Percentiles rank a stretch among this genome's conserved stretches.
Conservation (phyloP, 768 basidiomycete species). For the Agrocybe chaxingu region DNA sequence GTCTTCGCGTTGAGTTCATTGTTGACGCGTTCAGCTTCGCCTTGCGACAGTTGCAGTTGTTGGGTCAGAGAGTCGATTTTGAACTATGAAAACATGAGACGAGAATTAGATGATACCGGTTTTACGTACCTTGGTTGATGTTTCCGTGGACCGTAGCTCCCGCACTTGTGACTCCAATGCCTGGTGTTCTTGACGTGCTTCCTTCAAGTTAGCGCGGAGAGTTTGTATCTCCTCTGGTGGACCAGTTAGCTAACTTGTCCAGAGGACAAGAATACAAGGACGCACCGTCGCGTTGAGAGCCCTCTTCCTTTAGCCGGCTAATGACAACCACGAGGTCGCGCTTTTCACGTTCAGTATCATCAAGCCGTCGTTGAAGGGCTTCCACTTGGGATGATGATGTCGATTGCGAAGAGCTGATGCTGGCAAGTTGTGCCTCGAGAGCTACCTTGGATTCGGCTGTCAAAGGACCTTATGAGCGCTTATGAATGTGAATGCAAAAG, state of each 20-base stretch:
- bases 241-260: constrained; percentile 6
- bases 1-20: constrained; percentile 68
- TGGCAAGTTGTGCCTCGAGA: constrained; percentile 53
- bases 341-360: constrained; percentile 87
- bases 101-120: not conserved
- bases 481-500: constrained; percentile 5
- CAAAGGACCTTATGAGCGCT: constrained; percentile 17
- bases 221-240: constrained; percentile 66
- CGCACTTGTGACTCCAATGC: constrained; percentile 63
- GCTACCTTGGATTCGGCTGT: constrained; percentile 34
- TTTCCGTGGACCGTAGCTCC: constrained; percentile 71
- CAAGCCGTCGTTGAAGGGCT: constrained; percentile 53
- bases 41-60: constrained; percentile 73
- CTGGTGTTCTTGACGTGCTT: constrained; percentile 73
- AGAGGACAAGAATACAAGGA: constrained; percentile 1
- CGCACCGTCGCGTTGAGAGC: constrained; percentile 69
- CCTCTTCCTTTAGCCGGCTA: constrained; percentile 78
- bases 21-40: constrained; percentile 71
- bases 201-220: constrained; percentile 66
- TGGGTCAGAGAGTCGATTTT: constrained; percentile 81
- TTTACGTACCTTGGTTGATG: constrained; percentile 63
- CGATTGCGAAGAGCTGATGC: constrained; percentile 55
- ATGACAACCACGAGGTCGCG: constrained; percentile 82
- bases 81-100: constrained; percentile 49
- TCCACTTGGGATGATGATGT: constrained; percentile 63